Evolutionary conservation across 2,329 filamentous ascomycete species (phyloP), one percentile per base, ranked within the genome.

Genomic region (Chaetomium sp.): DNA sequence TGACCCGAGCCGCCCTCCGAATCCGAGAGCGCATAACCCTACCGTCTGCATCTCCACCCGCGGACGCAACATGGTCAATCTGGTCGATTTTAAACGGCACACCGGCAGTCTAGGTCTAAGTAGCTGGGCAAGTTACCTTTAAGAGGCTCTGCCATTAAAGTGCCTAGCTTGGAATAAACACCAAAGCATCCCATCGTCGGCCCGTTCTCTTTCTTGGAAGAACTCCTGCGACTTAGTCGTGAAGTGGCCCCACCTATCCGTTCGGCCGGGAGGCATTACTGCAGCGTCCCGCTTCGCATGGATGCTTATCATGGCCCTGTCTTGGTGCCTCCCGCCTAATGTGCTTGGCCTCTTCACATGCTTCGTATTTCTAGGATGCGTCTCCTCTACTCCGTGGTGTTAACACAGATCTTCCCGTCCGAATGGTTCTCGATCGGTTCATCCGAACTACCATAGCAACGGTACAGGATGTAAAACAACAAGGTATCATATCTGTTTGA

Each of bases 201-300:
- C 13, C 2, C 33, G 9, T 38, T 4, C 3, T 16, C 33, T 38
- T 2, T 2, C 33, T 10, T 13, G 3, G 16, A 38, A 38, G 33
- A 16, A 38, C 33, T 42, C 35, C 35, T 42, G 35, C 35, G 16
- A 42, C 16, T 19, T 19, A 13, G 6, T 42, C 35, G 13, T n/a
- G 25, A 19, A 50, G 13, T 16, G 12, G 57, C 65, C 62, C 65
- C 62, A 67, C 64, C 57, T 58, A 63, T 68, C 66, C 66, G 66
- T 68, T 68, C 64, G 66, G 64, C 66, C 66, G 66, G 66, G 64
- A 64, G 56, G 55, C 35, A 45, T 42, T 42, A 42, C 35, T 42
- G 35, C 56, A 31, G 38, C 23, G 38, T 47, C 38, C 56, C 56
- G 55, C 55, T 42, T 29, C 35, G 35, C 35, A 42, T n/a, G n/a